Percentiles rank a stretch among this genome's conserved stretches.
Conservation (phyloP, 129 eudicot genomes). For the Pseudognaphalium luteoalbum region DNA sequence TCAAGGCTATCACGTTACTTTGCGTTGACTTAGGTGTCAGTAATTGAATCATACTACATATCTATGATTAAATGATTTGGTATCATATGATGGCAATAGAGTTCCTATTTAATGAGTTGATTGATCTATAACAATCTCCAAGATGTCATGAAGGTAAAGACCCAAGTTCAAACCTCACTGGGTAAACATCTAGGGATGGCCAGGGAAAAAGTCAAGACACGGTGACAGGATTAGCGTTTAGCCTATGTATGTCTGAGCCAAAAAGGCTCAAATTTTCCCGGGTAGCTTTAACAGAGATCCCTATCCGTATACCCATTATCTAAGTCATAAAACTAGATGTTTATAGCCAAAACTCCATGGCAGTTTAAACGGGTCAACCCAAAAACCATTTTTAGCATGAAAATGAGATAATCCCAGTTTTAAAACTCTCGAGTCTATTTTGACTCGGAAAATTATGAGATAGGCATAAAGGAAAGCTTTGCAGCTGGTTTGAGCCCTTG, state of each 20-base stretch:
- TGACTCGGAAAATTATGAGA: background rate
- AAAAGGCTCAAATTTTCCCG: no score
- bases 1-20: conserved; percentile 10
- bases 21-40: background rate
- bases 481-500: background rate
- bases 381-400: background rate
- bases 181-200: no score
- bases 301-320: no score
- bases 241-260: no score
- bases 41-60: background rate
- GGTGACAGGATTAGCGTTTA: no score
- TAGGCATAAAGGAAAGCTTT: background rate
- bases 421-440: background rate
- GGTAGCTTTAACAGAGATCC: no score
- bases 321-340: background rate
- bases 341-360: background rate
- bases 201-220: no score
- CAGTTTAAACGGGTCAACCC: background rate
- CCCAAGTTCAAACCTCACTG: no score
- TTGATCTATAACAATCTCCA: background rate
- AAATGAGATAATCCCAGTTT: background rate
- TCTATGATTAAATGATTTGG: background rate
- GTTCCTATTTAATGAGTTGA: background rate
- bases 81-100: background rate
- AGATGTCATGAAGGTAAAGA: no score